Conservation (phyloP, 805 yeast genomes). For the Ogataea wickerhamii region DNA sequence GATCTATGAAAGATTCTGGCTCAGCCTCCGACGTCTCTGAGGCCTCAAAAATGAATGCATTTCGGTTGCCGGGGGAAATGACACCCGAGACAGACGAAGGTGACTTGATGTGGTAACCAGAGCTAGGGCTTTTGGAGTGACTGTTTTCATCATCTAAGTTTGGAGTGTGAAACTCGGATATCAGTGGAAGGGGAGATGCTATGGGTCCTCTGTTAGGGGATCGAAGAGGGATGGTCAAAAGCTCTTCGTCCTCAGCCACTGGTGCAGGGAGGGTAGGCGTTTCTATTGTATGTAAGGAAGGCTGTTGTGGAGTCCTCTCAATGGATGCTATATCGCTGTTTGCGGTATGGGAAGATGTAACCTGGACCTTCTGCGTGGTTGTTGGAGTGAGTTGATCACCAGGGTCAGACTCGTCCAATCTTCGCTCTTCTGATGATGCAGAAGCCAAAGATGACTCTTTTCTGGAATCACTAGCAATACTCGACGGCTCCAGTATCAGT, state of each 20-base stretch:
- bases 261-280: background rate
- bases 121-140: background rate
- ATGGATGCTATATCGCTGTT: slow-evolving; percentile 13
- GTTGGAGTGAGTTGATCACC: slow-evolving; percentile 11
- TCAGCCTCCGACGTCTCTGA: slow-evolving; percentile 5
- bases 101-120: slow-evolving; percentile 8
- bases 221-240: slow-evolving; percentile 28
- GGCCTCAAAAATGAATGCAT: slow-evolving; percentile 20
- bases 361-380: slow-evolving; percentile 12
- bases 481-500: slow-evolving; percentile 1
- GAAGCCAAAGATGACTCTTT: background rate
- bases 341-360: slow-evolving; percentile 15
- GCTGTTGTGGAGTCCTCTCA: slow-evolving; percentile 3
- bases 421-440: slow-evolving; percentile 1
- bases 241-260: slow-evolving; percentile 16
- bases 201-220: slow-evolving; percentile 27
- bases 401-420: slow-evolving; percentile 9
- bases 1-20: slow-evolving; percentile 19
- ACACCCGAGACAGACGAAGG: slow-evolving; percentile 11
- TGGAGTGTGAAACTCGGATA: slow-evolving; percentile 2
- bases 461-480: background rate
- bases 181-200: background rate
- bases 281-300: background rate
- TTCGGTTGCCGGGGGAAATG: slow-evolving; percentile 20
- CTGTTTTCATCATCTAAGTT: slow-evolving; percentile 3